Conservation (phyloP, 192 early-diverging fungal genomes). For the Coemansia sp. region DNA sequence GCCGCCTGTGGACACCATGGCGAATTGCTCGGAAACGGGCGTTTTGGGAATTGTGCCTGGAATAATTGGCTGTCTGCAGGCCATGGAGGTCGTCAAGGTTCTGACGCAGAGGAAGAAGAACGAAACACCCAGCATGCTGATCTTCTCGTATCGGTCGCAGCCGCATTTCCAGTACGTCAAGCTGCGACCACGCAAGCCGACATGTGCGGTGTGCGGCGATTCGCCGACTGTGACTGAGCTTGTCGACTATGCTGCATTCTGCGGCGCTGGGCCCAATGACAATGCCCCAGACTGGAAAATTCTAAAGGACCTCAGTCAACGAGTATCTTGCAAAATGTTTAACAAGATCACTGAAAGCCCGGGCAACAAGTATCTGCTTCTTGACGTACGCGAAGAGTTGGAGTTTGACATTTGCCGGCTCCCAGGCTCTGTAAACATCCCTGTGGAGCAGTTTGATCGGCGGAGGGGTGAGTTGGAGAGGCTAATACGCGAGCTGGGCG, state of each 20-base stretch:
- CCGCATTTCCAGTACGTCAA: slow-evolving; percentile 82
- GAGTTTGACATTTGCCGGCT: slow-evolving; percentile 86
- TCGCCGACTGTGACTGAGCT: slow-evolving; percentile 75
- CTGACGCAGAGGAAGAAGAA: slow-evolving; percentile 62
- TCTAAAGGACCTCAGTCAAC: slow-evolving; percentile 41
- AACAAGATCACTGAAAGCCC: slow-evolving; percentile 23
- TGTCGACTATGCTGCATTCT: slow-evolving; percentile 93
- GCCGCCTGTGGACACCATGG: slow-evolving; percentile 85
- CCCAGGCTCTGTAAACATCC: slow-evolving; percentile 68
- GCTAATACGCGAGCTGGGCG: slow-evolving; percentile 35
- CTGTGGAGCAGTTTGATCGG: slow-evolving; percentile 42
- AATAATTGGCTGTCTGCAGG: slow-evolving; percentile 89
- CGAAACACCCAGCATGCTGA: slow-evolving; percentile 67
- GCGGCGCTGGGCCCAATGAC: slow-evolving; percentile 78
- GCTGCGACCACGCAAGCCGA: slow-evolving; percentile 66
- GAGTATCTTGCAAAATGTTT: slow-evolving; percentile 62
- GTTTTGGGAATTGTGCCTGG: slow-evolving; percentile 95
- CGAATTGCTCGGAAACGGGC: slow-evolving; percentile 90
- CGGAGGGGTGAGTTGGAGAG: slow-evolving; percentile 38
- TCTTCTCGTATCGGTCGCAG: slow-evolving; percentile 74
- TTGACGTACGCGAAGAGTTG: slow-evolving; percentile 88
- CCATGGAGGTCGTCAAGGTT: slow-evolving; percentile 91
- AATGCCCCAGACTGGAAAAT: slow-evolving; percentile 58
- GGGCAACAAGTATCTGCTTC: slow-evolving; percentile 62
- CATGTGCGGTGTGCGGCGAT: slow-evolving; percentile 89